These are phyloP conservation scores for Trichomonas vaginalis DNA, from an alignment of 208 protist species.

Conservation along the genomic window DNA sequence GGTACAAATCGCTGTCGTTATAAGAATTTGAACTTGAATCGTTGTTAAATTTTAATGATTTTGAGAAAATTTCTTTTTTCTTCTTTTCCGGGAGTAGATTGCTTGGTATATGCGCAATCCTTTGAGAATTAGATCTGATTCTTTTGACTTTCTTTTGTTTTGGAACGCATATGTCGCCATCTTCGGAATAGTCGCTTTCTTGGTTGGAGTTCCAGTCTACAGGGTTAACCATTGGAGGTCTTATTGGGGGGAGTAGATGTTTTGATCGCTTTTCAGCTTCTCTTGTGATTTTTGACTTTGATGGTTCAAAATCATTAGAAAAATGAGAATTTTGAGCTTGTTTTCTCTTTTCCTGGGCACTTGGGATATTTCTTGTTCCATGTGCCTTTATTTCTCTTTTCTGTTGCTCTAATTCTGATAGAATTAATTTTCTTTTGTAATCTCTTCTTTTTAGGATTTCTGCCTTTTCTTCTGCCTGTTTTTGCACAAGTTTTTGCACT, in stretches of 20 bases:
- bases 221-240: not conserved
- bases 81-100: not conserved
- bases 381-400: not conserved
- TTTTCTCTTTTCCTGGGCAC: not conserved
- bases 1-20: not conserved
- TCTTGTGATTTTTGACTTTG: not conserved
- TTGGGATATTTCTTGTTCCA: not conserved
- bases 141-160: not conserved
- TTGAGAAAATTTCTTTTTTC: not conserved
- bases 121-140: not conserved
- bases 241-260: not conserved
- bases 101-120: not conserved
- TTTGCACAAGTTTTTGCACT: not conserved
- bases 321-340: not conserved
- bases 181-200: not conserved
- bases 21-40: not conserved
- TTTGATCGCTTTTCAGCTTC: not conserved
- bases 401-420: not conserved
- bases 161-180: not conserved
- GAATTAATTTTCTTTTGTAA: not conserved
- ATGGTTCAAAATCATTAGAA: not conserved
- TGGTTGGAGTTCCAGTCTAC: not conserved
- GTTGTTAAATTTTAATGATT: not conserved
- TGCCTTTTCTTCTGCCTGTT: not conserved
- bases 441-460: not conserved